Base-by-base conservation (phyloP, 2,329 filamentous ascomycete genomes). In the Aspergillus cejpii region DNA sequence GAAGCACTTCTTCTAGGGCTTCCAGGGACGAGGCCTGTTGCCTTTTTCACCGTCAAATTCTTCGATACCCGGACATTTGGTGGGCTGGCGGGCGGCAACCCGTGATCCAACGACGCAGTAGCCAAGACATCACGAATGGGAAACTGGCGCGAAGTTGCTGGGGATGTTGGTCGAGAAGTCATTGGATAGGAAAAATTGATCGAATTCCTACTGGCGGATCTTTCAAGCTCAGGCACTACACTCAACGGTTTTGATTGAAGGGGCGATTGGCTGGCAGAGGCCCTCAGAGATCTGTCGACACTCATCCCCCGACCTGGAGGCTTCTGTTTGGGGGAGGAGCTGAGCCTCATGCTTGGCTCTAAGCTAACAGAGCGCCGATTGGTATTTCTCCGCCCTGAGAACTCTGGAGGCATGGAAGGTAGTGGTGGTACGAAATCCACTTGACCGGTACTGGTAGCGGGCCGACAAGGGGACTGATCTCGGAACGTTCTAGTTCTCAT, bases 401-500 rank as follows among this genome's bases (percentile, higher is more conserved):
- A 69, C 43, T 75, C 67, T 29, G 75, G 68, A 2, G 87, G 87
- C 20, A 95, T 74, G 3, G 76, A 74, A 27, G 89, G 90, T 2
- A 95, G 82, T 1, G 88, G 88, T 23, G 88, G 87, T 41, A 79
- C 74, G 56, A 78, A 70, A 39, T 69, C 63, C 63, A 65, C 61
- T 36, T 65, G 65, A 45, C 66, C 61, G 44, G 74, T 73, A 61
- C 66, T 67, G 64, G 73, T 65, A 34, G 61, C 57, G 23, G 66
- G 61, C 27, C 67, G 66, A 44, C 57, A 60, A 49, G 76, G 87
- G 3, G 83, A 94, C 3, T 83, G 81, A 10, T 84, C 85, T 54
- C 90, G 81, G 66, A 96, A 95, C 1, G 88, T 90, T 46, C 91
- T 80, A 63, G 91, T 86, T 23, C 80, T 84, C 90, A 97, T 94